These are phyloP conservation scores for Bretziella fagacearum DNA, from an alignment of 2,329 filamentous ascomycete genomes.

Conservation along the genomic window DNA sequence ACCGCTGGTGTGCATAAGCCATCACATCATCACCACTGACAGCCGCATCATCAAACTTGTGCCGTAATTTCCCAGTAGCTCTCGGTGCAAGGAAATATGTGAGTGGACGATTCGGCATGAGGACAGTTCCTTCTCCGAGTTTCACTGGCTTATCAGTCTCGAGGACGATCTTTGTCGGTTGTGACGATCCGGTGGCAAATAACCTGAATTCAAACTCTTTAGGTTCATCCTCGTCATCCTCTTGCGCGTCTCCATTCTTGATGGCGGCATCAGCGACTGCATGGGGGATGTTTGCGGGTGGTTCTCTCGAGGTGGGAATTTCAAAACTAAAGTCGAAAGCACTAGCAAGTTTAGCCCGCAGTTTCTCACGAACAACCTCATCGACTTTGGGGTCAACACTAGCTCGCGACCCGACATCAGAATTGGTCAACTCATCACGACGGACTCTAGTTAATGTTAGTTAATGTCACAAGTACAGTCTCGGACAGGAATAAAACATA, in stretches of 20 bases:
- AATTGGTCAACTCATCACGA: constrained; percentile 34
- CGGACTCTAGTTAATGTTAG: constrained; percentile 28
- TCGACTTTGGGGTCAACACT: constrained; percentile 16
- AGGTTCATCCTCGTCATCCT: constrained; percentile 18
- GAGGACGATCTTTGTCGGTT: constrained; percentile 34
- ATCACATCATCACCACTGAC: constrained; percentile 36
- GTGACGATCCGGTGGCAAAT: constrained; percentile 29
- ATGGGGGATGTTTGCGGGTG: constrained; percentile 16
- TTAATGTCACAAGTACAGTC: too few relatives aligned
- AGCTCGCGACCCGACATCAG: constrained; percentile 18
- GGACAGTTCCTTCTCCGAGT: constrained; percentile 23
- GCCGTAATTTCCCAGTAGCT: constrained; percentile 23
- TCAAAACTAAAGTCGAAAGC: constrained; percentile 12
- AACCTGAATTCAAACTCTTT: constrained; percentile 41
- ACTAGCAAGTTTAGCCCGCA: constrained; percentile 15
- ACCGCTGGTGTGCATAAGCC: constrained; percentile 25
- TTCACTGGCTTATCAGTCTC: constrained; percentile 23
- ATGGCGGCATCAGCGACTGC: constrained; percentile 4
- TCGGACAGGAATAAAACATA: too few relatives aligned
- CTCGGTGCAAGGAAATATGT: constrained; percentile 32
- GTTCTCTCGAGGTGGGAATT: neutral
- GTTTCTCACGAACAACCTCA: constrained; percentile 9
- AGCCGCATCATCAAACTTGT: constrained; percentile 22
- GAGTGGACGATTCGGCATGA: constrained; percentile 24
- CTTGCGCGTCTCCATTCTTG: constrained; percentile 15